Conservation (phyloP, 2,329 filamentous ascomycete genomes). For the Ophiostoma sp. region DNA sequence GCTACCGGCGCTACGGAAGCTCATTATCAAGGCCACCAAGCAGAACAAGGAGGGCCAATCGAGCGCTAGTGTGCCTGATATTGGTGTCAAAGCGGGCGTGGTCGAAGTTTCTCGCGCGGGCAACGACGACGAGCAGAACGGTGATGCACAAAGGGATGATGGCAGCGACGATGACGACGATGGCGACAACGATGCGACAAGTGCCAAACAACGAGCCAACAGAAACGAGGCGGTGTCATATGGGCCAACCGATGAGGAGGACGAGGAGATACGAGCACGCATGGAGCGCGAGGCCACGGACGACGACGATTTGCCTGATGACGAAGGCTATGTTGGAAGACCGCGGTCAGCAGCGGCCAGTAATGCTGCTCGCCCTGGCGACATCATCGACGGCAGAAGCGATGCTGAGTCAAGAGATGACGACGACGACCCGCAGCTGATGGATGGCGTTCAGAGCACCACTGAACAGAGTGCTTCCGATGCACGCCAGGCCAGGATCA, state of each 20-base stretch:
- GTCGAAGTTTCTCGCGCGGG: conserved; percentile 51
- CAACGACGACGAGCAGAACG: conserved; percentile 38
- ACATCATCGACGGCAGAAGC: background rate
- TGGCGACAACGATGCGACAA: conserved; percentile 76
- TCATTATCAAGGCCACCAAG: conserved; percentile 78
- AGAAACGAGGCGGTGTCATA: conserved; percentile 82
- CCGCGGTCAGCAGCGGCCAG: conserved; percentile 39
- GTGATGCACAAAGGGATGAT: conserved; percentile 49
- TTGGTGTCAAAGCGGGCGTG: conserved; percentile 57
- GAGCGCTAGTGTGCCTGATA: conserved; percentile 72
- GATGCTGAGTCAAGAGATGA: background rate
- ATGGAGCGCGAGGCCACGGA: conserved; percentile 59
- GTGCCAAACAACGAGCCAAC: conserved; percentile 72
- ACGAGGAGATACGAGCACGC: conserved; percentile 69
- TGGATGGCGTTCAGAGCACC: conserved; percentile 33
- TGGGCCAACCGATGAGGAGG: conserved; percentile 89
- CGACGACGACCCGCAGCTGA: conserved; percentile 36
- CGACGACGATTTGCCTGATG: conserved; percentile 55
- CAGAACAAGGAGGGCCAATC: conserved; percentile 67
- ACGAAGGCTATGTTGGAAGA: conserved; percentile 54
- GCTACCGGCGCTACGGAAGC: conserved; percentile 67
- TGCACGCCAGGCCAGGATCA: conserved; percentile 64
- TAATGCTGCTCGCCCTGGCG: background rate
- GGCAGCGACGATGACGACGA: conserved; percentile 70
- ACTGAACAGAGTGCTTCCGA: conserved; percentile 37